Base-by-base conservation (phyloP, 179 eudicot species). In the Vitellaria paradoxa region DNA sequence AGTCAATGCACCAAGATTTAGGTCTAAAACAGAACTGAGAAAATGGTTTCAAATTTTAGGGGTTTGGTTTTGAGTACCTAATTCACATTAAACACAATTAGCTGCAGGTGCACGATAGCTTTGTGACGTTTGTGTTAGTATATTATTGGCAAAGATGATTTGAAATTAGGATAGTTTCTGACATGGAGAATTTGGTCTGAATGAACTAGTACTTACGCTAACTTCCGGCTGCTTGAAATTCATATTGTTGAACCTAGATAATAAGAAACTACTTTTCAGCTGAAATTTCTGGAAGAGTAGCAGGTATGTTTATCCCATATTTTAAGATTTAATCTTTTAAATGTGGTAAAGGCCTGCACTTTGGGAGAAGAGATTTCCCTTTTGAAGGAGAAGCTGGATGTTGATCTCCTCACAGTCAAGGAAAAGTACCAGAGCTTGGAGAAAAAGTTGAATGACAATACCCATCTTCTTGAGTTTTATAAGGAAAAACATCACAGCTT, bases 361-460 rank as follows among this genome's bases (percentile, higher is more conserved):
- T 73, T 90, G 87, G 89, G 81, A 80, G 85, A 53, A 82, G 87
- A 90, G 70, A 81, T 85, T 72, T 84, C 90, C 76, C 61, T 73
- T 79, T 90, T 91, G 97, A 89, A 89, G 84, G 78, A 80, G 87
- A 86, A 81, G 72, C 77, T 95, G 81, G 81, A 89, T 81, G 77
- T 73, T 67, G 95, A 91, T 81, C 85, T 91, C 69, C 60, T 78
- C 74, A 73, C 76, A 70, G 72, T 87, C 83, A 85, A 76, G 81
- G 92, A 89, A 72, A 90, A 82, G 62, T 88, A 85, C 80, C 73
- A 81, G 74, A 82, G 83, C 81, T 80, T 87, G 86, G 87, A 81
- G 80, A 84, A 86, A 80, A 87, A 84, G 78, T 76, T 82, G 78
- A 86, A 86, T 60, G 69, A 47, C 59, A 88, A 70, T 67, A 86